Base-by-base conservation (phyloP, 2,329 filamentous ascomycete species). In the Ophiognomonia clavigignenti-juglandacearum region DNA sequence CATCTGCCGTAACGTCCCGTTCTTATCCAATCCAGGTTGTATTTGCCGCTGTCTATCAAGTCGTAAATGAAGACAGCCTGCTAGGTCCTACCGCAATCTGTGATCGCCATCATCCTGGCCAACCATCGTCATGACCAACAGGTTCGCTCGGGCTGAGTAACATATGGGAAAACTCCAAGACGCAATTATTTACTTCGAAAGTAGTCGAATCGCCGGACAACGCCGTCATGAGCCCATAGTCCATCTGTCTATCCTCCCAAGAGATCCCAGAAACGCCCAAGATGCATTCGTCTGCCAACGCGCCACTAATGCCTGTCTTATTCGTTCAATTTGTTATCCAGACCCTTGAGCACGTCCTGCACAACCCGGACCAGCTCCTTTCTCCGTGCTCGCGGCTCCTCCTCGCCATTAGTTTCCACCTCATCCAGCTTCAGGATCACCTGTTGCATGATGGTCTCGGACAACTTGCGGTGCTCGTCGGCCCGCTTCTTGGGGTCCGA, bases 341-440 rank as follows among this genome's bases (percentile, higher is more conserved):
- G 61, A 23, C 73, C 71, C 59, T 75, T 82, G 54, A 93, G 64
- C 36, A 86, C 68, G 10, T 70, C 75, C 62, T 92, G 86, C 4
- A 86, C 82, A 53, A 85, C 75, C 57, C 73, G 79, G n/a, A 92
- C 85, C 42, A 91, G 64, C 48, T 83, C 84, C 68, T 86, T 91
- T 59, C 88, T 71, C 61, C 72, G 78, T 11, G 73, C 66, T 52
- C 86, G 74, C 22, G 85, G 80, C 11, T 83, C 80, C 9, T 70
- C 63, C 54, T 87, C 80, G 5, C 85, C 86, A 39, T 85, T 83
- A 0, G 83, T 83, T 56, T 92, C 86, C 3, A 92, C 80, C 19
- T 77, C 82, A 61, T 93, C 88, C 32, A 89, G 65, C 67, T 91
- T 92, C 54, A 93, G 67, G 31, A 92, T 60, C 3, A 90, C 80